A percentile compares a stretch with the other conserved stretches of the same genome.
These are phyloP conservation scores for Mrakiaceae sp. DNA, from an alignment of 1,284 basidiomycete genomes.

Conservation along the genomic window DNA sequence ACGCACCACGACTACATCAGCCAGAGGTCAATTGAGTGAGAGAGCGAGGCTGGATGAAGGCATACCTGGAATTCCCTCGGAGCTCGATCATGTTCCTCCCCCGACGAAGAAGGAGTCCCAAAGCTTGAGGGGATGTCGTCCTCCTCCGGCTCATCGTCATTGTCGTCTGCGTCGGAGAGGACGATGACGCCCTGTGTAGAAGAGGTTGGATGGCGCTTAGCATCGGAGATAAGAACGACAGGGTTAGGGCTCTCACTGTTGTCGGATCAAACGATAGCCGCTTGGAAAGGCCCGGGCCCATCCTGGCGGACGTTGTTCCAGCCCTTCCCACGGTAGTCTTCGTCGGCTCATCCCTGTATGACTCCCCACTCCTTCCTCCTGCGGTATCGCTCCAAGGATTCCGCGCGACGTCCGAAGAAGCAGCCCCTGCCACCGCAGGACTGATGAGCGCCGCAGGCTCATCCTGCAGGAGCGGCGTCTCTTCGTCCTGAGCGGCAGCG, in stretches of 20 bases:
- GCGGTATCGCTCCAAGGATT: conserved; percentile 31
- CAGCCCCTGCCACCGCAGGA: background rate
- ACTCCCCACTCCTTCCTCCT: background rate
- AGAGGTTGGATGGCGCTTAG: conserved; percentile 37
- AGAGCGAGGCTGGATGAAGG: background rate
- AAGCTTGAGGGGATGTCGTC: conserved; percentile 18
- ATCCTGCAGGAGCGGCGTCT: background rate
- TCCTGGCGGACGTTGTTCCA: background rate
- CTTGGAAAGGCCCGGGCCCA: conserved; percentile 11
- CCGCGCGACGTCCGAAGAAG: background rate
- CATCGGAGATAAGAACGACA: too few relatives aligned
- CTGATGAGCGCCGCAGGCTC: background rate
- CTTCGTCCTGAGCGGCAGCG: background rate
- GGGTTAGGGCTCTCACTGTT: conserved; percentile 38
- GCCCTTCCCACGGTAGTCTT: background rate
- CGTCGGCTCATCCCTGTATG: conserved; percentile 14
- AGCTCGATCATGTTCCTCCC: background rate
- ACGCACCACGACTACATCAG: background rate
- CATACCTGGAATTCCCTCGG: background rate
- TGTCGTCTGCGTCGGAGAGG: conserved; percentile 52
- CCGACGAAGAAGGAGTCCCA: background rate
- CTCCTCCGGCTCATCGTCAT: conserved; percentile 36
- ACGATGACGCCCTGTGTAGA: conserved; percentile 73
- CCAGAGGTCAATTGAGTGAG: background rate
- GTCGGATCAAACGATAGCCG: conserved; percentile 27